Conservation (phyloP, 2,329 filamentous ascomycete species). For the Curvularia sp. region DNA sequence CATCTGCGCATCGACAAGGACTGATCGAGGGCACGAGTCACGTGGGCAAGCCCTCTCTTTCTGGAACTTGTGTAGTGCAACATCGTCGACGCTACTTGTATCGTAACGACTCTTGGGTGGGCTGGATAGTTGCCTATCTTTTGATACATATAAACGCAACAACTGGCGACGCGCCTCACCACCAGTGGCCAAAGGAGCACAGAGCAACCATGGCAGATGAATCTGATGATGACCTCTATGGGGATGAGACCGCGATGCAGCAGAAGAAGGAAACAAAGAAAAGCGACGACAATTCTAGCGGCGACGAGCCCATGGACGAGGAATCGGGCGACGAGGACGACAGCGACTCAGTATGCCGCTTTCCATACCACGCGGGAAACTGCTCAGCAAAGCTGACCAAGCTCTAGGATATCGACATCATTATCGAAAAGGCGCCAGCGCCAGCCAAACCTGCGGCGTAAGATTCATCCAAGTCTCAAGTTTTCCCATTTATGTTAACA, state of each 20-base stretch:
- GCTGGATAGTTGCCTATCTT: not conserved
- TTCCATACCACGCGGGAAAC: constrained; percentile 17
- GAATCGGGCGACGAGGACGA: constrained; percentile 54
- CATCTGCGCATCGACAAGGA: constrained; percentile 1
- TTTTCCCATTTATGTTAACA: constrained; percentile 22
- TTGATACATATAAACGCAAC: not conserved
- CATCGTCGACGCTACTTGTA: not conserved
- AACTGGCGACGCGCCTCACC: not conserved
- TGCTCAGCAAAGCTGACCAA: constrained; percentile 26
- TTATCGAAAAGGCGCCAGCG: constrained; percentile 56
- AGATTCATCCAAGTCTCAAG: not conserved
- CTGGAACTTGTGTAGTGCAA: not conserved
- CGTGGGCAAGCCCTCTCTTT: not conserved
- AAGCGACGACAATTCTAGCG: constrained; percentile 44
- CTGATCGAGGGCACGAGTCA: not conserved
- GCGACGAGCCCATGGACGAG: constrained; percentile 56
- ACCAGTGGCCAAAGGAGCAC: constrained; percentile 4
- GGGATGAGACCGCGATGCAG: constrained; percentile 38
- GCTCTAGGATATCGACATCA: constrained; percentile 60
- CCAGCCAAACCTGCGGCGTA: constrained; percentile 49
- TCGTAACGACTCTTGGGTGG: not conserved
- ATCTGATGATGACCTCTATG: constrained; percentile 61
- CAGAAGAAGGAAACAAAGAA: constrained; percentile 34
- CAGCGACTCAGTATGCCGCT: constrained; percentile 51
- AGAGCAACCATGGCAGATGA: constrained; percentile 58